Base-by-base conservation (phyloP, 352 stramenopile genomes). In the Phytophthora gonapodyides region DNA sequence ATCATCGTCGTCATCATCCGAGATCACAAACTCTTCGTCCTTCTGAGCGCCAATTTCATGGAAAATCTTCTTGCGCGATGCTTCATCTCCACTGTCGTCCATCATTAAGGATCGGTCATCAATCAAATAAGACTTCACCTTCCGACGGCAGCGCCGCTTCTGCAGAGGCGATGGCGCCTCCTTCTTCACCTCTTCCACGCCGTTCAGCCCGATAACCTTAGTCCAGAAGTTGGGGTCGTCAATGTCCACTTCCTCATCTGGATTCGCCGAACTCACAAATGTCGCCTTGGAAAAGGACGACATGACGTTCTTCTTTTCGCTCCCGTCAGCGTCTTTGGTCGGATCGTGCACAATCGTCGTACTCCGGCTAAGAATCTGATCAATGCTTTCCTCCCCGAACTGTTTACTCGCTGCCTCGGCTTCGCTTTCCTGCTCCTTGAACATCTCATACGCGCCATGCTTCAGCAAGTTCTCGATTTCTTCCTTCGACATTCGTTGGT, bases 341-440 rank as follows among this genome's bases (percentile, higher is more conserved):
- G 85, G 84, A 61, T 96, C 87, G 57, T 96, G 87, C 2, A 96
- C 69, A 40, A 97, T 95, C 24, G 79, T 94, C 8, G 84, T 96
- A 84, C 81, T 94, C 17, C 87, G 84, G 44, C 74, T 92, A 27
- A 99, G 82, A 78, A 99, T 99, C 53, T 93, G 91, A 51, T 99
- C 97, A 69, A 99, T 99, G 57, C 98, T 98, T 71, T 98, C 97
- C 60, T 98, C 89, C 47, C 96, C 96, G 75, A 99, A 99, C 21
- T 94, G 84, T 75, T 98, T 98, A 48, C 87, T 96, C 4, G 94
- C 94, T 16, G 87, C 92, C 34, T 99, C 96, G 31, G 82, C 81
- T 54, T 96, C 85, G 21, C 85, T 87, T 30, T 98, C 87, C 21
- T 96, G 87, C 56, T 97, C 93, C 43, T 95, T 94, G 47, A 98